A percentile compares a stretch with the other conserved stretches of the same genome.
Conservation (phyloP, 129 eudicot species). For the Rutidosis leptorrhynchoides region DNA sequence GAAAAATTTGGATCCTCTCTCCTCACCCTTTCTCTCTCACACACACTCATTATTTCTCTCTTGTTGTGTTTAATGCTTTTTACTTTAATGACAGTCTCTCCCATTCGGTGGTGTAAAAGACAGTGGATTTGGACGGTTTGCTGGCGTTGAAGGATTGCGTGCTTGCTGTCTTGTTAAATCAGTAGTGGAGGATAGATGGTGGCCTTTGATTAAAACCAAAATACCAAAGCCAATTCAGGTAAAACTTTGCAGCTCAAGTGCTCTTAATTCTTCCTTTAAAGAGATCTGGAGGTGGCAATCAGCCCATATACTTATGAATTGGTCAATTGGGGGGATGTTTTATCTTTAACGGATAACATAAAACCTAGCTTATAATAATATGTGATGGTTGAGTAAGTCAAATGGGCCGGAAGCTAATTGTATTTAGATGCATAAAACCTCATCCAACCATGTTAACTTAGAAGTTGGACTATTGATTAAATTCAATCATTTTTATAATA, state of each 20-base stretch:
- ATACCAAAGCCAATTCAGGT: conserved; percentile 99
- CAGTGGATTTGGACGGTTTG: conserved; percentile 99
- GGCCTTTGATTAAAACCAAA: conserved; percentile 91
- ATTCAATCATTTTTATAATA: not conserved
- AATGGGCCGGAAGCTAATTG: not conserved
- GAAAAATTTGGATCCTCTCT: no score
- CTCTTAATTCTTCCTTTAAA: not conserved
- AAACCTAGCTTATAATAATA: not conserved
- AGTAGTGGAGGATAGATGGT: conserved; percentile 91
- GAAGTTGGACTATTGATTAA: not conserved
- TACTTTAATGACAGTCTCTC: conserved; percentile 57
- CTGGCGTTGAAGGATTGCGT: conserved; percentile 93
- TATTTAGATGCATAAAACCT: conserved; percentile 3
- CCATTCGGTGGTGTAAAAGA: conserved; percentile 99
- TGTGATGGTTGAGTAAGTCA: not conserved
- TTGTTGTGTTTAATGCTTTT: not conserved
- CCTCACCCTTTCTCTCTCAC: no score
- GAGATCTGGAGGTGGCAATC: not conserved
- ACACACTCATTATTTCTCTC: no score
- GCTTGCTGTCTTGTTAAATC: conserved; percentile 95
- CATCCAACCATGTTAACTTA: not conserved
- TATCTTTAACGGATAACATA: not conserved
- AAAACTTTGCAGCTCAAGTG: not conserved
- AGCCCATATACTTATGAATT: not conserved
- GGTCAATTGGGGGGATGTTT: not conserved